phyloP scores from a whole-genome alignment of 768 basidiomycete genomes.

The Austroboletus festivus region DNA sequence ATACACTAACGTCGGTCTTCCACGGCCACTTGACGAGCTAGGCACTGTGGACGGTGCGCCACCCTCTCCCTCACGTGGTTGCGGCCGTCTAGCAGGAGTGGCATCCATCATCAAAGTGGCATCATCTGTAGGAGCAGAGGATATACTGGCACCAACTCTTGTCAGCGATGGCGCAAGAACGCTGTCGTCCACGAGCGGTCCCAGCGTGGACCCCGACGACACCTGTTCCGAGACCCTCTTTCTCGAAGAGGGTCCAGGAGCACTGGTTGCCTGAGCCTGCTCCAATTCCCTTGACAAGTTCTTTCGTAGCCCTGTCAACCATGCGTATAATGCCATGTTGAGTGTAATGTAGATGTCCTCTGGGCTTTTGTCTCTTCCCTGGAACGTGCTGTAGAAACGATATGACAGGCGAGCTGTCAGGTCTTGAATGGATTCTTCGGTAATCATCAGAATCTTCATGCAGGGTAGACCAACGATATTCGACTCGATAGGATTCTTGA shows the following conservation, averaged over 20 bases:
- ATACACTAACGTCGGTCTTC: conserved; percentile 43
- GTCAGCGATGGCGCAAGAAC: background rate
- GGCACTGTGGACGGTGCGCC: background rate
- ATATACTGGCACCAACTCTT: conserved; percentile 1
- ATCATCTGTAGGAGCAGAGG: conserved; percentile 9
- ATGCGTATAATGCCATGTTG: conserved; percentile 78
- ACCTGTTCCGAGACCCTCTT: conserved; percentile 32
- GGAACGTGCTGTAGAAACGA: conserved; percentile 71
- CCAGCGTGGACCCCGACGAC: conserved; percentile 1
- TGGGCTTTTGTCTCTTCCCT: conserved; percentile 49
- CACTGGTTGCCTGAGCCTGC: conserved; percentile 53
- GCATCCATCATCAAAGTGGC: conserved; percentile 1
- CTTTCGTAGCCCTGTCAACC: conserved; percentile 76
- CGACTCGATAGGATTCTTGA: conserved; percentile 62
- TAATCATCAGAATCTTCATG: conserved; percentile 80
- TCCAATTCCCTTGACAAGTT: conserved; percentile 76
- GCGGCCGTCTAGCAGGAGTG: conserved; percentile 11
- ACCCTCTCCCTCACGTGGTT: conserved; percentile 15
- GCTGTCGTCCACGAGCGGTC: conserved; percentile 9
- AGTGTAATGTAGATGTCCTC: conserved; percentile 85
- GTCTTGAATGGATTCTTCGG: conserved; percentile 53
- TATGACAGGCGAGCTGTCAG: conserved; percentile 48
- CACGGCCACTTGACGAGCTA: background rate
- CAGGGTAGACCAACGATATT: conserved; percentile 79
- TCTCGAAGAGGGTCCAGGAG: conserved; percentile 30